phyloP scores from a whole-genome alignment of 1,284 basidiomycete species.

The Cystobasidium slooffiae region DNA sequence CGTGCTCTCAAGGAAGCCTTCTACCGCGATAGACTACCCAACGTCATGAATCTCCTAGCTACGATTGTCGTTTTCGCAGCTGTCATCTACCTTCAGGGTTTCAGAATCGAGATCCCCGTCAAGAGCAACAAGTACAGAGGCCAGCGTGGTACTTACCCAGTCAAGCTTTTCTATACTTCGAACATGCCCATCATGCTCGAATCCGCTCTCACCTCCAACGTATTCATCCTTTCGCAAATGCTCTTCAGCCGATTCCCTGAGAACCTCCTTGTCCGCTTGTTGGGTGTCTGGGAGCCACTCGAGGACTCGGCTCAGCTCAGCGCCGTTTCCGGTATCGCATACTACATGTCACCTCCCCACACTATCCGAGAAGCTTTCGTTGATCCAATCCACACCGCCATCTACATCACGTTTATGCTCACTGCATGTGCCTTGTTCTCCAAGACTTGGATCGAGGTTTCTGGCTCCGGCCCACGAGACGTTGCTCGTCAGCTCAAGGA shows the following conservation, averaged over 20 bases:
- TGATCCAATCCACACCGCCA: conserved; percentile 89
- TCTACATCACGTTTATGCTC: conserved; percentile 92
- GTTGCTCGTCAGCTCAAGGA: conserved; percentile 99
- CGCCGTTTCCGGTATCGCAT: conserved; percentile 89
- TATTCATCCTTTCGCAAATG: conserved; percentile 98
- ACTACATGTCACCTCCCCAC: conserved; percentile 97
- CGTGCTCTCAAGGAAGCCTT: conserved; percentile 96
- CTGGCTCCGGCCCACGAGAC: conserved; percentile 90
- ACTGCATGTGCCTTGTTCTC: conserved; percentile 95
- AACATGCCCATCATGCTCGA: conserved; percentile 99
- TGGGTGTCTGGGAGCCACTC: conserved; percentile 96
- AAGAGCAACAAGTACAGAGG: conserved; percentile 96
- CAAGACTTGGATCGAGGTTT: conserved; percentile 99
- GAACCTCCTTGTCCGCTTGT: conserved; percentile 85
- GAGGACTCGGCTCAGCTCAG: conserved; percentile 91
- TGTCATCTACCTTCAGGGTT: conserved; percentile 98
- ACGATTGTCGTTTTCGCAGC: conserved; percentile 89
- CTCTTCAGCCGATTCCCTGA: conserved; percentile 84
- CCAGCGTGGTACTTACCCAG: conserved; percentile 90
- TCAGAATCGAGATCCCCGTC: conserved; percentile 98
- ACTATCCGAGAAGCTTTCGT: conserved; percentile 82
- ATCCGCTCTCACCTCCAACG: conserved; percentile 87
- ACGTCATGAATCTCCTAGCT: conserved; percentile 95
- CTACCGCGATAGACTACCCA: conserved; percentile 95
- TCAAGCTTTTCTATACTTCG: conserved; percentile 98